A percentile compares a stretch with the other conserved stretches of the same genome.
Conservation (phyloP, 1,284 basidiomycete species). For the Lentinula novae-zelandiae region DNA sequence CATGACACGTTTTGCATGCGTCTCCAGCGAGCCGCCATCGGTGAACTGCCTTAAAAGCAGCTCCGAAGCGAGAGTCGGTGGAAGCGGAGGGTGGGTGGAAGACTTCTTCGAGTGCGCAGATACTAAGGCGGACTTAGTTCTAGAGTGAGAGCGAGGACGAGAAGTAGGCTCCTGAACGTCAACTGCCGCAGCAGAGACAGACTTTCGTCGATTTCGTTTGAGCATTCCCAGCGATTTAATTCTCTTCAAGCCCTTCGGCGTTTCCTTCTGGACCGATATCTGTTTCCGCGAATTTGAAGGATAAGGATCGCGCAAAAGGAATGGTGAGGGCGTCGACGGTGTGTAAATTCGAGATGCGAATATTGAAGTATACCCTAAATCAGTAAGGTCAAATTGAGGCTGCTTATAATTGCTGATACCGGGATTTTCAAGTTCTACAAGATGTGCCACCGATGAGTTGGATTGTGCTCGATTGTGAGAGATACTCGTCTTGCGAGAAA, state of each 20-base stretch:
- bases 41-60: constrained; percentile 63
- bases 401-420: constrained; percentile 25
- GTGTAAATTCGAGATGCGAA: constrained; percentile 59
- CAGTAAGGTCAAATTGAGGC: constrained; percentile 49
- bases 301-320: constrained; percentile 15
- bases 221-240: constrained; percentile 12
- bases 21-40: constrained; percentile 57
- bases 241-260: constrained; percentile 9
- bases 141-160: constrained; percentile 5
- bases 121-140: constrained; percentile 21
- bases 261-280: not conserved
- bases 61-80: constrained; percentile 54
- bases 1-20: constrained; percentile 51
- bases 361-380: constrained; percentile 62
- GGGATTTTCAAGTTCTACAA: constrained; percentile 10
- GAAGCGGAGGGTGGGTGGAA: constrained; percentile 27
- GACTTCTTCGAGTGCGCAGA: constrained; percentile 25
- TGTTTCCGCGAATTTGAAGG: not conserved
- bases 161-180: not conserved
- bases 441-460: constrained; percentile 7
- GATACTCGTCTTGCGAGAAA: constrained; percentile 8
- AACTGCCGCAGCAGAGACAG: constrained; percentile 2
- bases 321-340: constrained; percentile 34
- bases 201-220: not conserved
- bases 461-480: constrained; percentile 28